Base-by-base conservation (phyloP, 225 moss, liverwort and hornwort genomes). In the Lunularia cruciata region DNA sequence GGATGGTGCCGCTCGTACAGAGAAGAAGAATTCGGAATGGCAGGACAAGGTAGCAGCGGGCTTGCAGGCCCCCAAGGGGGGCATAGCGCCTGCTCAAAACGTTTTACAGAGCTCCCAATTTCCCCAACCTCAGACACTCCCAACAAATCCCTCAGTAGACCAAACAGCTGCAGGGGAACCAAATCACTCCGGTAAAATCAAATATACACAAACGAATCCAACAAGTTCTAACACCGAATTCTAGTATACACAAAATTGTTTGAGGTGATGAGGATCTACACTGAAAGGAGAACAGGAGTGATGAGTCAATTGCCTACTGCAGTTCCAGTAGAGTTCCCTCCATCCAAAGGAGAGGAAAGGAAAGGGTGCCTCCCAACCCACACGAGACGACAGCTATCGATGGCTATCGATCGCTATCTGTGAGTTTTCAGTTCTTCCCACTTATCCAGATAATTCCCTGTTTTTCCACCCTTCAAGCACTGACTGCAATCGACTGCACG, bases 41-140 rank as follows among this genome's bases (percentile, higher is more conserved):
- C 74, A 67, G 25, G 68, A 34, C 16, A 51, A 27, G 64, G 57
- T 37, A 15, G 74, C 60, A 68, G 74, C 60, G 74, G 73, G 65
- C 65, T 73, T 73, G 64, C 65, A 65, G 73, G 68, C 60, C 67
- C 74, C 59, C 67, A 60, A 39, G 8, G 60, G 67, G 67, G 74
- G 67, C 74, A 75, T 75, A 49, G 67, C 67, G 25, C 67, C 74
- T 67, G 59, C 32, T 49, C 67, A 64, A 30, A 27, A 20, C 22
- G 37, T 19, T 36, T 16, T 36, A 60, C 35, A n/a, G 16, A 20
- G 37, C 0, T 38, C 23, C 57, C 60, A 38, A 16, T 35, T 37
- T 37, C 37, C 36, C 38, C 32, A 4, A 35, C 16, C 57, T 33
- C 12, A 16, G 15, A n/a, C 8, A 32, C 15, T 23, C 9, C 22